phyloP scores from a whole-genome alignment of 2,329 filamentous ascomycete genomes.

The Venturia pyrina region DNA sequence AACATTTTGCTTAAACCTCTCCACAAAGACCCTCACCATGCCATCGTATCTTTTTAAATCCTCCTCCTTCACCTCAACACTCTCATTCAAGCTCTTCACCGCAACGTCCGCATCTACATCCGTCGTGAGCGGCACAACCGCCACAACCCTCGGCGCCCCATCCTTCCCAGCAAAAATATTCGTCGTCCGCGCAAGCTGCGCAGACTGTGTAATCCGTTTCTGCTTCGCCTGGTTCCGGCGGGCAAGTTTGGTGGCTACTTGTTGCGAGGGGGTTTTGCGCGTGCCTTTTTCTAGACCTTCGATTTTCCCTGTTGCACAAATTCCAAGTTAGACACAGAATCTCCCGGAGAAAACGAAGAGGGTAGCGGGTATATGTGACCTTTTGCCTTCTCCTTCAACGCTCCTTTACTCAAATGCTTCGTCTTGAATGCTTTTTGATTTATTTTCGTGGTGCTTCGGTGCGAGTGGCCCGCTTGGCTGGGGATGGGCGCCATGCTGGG shows the following conservation, averaged over 20 bases:
- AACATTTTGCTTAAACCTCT: slow-evolving; percentile 90
- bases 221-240: slow-evolving; percentile 92
- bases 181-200: slow-evolving; percentile 67
- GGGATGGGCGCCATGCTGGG: slow-evolving; percentile 58
- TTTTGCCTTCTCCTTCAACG: slow-evolving; percentile 76
- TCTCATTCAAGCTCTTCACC: slow-evolving; percentile 61
- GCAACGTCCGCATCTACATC: slow-evolving; percentile 59
- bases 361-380: slow-evolving; percentile 38
- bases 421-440: slow-evolving; percentile 88
- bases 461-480: slow-evolving; percentile 58
- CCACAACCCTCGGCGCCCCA: slow-evolving; percentile 79
- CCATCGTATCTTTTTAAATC: slow-evolving; percentile 22
- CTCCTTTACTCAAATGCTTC: slow-evolving; percentile 77
- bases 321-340: slow-evolving; percentile 7
- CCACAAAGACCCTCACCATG: slow-evolving; percentile 57
- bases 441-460: slow-evolving; percentile 85
- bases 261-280: slow-evolving; percentile 86
- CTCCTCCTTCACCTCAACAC: slow-evolving; percentile 61
- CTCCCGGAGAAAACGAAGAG: background rate
- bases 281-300: slow-evolving; percentile 58
- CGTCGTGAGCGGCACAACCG: slow-evolving; percentile 72
- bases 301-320: slow-evolving; percentile 55
- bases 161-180: slow-evolving; percentile 79
- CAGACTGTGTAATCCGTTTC: slow-evolving; percentile 71
- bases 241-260: slow-evolving; percentile 95